These are phyloP conservation scores for Colletotrichum horii DNA, from an alignment of 2,329 filamentous ascomycete species.

Conservation along the genomic window DNA sequence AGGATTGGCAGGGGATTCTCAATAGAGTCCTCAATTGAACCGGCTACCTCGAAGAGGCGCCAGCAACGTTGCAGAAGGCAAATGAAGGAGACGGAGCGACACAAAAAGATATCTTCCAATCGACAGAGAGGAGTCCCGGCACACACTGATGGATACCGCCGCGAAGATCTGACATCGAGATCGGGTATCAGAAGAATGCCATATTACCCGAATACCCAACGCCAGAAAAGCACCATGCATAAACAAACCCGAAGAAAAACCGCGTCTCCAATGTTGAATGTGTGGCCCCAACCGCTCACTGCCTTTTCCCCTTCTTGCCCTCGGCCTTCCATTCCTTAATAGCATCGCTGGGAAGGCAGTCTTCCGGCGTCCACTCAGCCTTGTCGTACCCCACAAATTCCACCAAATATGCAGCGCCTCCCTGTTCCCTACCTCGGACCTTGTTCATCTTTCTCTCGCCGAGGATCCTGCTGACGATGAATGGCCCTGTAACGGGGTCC, in stretches of 20 bases:
- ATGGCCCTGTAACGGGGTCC: not conserved
- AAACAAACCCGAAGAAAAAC: not conserved
- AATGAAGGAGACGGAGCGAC: not conserved
- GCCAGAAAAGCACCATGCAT: not conserved
- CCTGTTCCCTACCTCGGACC: not conserved
- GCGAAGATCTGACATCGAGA: not conserved
- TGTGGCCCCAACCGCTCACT: not conserved
- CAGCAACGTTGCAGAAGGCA: not conserved
- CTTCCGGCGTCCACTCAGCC: not conserved
- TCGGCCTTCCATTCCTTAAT: not conserved
- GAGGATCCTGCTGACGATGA: not conserved
- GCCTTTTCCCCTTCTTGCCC: not conserved
- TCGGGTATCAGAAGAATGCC: not conserved
- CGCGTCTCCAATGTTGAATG: not conserved
- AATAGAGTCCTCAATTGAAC: not conserved
- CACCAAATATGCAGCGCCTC: not conserved
- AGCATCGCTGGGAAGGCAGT: not conserved
- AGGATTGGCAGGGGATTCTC: not conserved
- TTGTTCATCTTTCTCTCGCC: not conserved
- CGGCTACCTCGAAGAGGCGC: not conserved
- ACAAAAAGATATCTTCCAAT: not conserved
- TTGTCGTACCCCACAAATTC: not conserved
- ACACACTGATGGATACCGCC: not conserved
- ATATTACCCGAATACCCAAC: not conserved
- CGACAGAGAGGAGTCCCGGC: not conserved